phyloP scores from a whole-genome alignment of 208 protist genomes.

The Leishmania major region DNA sequence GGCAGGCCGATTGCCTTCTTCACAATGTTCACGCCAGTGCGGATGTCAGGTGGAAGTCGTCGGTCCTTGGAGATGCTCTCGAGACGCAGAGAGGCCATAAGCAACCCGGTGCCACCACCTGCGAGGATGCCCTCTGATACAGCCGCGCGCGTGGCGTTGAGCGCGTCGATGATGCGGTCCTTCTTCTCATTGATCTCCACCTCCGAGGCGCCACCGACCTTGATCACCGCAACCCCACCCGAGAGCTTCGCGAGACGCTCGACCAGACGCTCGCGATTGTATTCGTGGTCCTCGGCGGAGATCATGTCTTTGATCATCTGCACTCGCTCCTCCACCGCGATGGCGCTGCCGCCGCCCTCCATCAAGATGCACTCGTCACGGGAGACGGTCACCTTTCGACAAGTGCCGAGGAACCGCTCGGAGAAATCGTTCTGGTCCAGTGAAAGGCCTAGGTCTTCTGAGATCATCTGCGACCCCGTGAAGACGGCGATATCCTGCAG shows the following conservation, averaged over 20 bases:
- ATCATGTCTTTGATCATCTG: slow-evolving; percentile 97
- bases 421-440: slow-evolving; percentile 92
- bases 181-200: slow-evolving; percentile 99
- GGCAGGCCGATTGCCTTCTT: slow-evolving; percentile 82
- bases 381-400: slow-evolving; percentile 93
- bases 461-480: slow-evolving; percentile 96
- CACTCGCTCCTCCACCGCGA: slow-evolving; percentile 95
- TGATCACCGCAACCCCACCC: slow-evolving; percentile 95
- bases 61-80: slow-evolving; percentile 82
- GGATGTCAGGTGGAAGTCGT: slow-evolving; percentile 63
- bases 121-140: slow-evolving; percentile 99
- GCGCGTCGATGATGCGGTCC: slow-evolving; percentile 98
- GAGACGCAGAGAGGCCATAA: slow-evolving; percentile 91
- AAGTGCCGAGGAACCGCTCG: slow-evolving; percentile 81
- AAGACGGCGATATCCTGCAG: slow-evolving; percentile 99
- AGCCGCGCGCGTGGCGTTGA: slow-evolving; percentile 98
- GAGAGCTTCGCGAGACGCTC: slow-evolving; percentile 93
- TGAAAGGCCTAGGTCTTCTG: slow-evolving; percentile 94
- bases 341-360: slow-evolving; percentile 96
- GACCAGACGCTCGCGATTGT: slow-evolving; percentile 98
- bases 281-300: slow-evolving; percentile 93
- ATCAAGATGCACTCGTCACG: slow-evolving; percentile 99
- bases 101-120: slow-evolving; percentile 97
- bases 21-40: slow-evolving; percentile 86
- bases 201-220: slow-evolving; percentile 98